Evolutionary conservation across 2,329 filamentous ascomycete species (phyloP), one percentile per base, ranked within the genome.

Genomic region (Orbilia quercus): DNA sequence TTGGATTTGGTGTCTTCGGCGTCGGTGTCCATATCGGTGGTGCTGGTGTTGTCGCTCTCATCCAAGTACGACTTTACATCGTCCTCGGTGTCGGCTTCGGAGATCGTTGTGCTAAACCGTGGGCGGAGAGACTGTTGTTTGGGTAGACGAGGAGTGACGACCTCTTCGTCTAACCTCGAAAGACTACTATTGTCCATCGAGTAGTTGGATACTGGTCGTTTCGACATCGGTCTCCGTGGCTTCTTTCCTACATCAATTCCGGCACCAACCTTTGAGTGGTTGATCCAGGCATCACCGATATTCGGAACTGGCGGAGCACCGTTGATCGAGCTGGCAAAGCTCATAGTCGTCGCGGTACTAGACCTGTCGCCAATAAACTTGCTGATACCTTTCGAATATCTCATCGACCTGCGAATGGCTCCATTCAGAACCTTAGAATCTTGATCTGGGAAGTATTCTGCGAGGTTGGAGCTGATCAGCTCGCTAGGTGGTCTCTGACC

Each of bases 401-500:
- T 88, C 81, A 97, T 90, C 0, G 94, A 97, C 81, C 97, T 87
- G 53, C 95, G 90, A 75, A 96, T 93, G 0, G 95, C 98, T 77
- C 92, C 90, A 80, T 98, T 95, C 79, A 99, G 97, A 77, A 96
- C 92, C 79, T 96, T 93, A 64, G 91, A 89, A 54, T 93, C 89
- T 78, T 98, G 94, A 78, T 96, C 92, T 0, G 95, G 95, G 84
- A 99, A 99, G 83, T 98, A 99, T 0, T 93, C 96, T 1, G 92
- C 95, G 71, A 99, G 84, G 79, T 99, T 95, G 20, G 95, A 96
- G 23, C 94, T 94, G 79, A 99, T 99, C 80, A 99, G 87, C 83
- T 99, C 95, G 82, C 94, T 98, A 1, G 95, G 95, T 16, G 95
- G 95, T 77, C 95, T 86, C 75, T 95, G 89, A 34, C 94, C 94